phyloP scores from a whole-genome alignment of 2,329 filamentous ascomycete genomes.

The Penicillium sp. region DNA sequence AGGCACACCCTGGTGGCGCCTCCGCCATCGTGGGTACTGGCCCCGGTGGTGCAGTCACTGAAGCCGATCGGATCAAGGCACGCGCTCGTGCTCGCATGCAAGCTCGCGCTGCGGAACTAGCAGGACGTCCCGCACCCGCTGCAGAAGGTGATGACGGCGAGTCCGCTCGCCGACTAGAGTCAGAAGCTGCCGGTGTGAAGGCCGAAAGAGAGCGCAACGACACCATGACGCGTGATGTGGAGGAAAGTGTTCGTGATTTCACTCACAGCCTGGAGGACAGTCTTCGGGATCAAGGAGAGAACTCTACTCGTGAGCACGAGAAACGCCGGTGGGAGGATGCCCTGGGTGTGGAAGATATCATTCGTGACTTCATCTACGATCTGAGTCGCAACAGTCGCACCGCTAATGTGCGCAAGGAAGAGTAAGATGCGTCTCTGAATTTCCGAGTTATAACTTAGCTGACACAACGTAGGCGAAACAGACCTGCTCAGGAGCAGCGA shows the following conservation, averaged over 20 bases:
- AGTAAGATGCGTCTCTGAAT: constrained; percentile 40
- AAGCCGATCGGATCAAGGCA: constrained; percentile 91
- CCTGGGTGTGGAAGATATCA: constrained; percentile 91
- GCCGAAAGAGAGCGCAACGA: constrained; percentile 92
- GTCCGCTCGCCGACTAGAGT: constrained; percentile 80
- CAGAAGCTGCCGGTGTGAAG: constrained; percentile 76
- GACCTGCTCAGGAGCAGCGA: constrained; percentile 53
- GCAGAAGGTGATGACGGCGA: constrained; percentile 67
- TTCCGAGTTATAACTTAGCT: constrained; percentile 11
- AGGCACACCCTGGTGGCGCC: constrained; percentile 79
- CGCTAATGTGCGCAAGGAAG: constrained; percentile 64
- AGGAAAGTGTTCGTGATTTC: constrained; percentile 91
- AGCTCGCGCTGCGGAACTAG: constrained; percentile 86
- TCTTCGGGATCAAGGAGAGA: constrained; percentile 75
- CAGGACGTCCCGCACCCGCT: constrained; percentile 74
- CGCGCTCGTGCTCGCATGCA: constrained; percentile 98
- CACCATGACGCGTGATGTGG: constrained; percentile 92
- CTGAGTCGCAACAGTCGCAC: constrained; percentile 81
- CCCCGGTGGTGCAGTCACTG: constrained; percentile 83
- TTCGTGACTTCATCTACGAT: constrained; percentile 97
- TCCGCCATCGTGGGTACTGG: constrained; percentile 85
- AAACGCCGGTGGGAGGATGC: constrained; percentile 92
- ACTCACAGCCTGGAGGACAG: constrained; percentile 78
- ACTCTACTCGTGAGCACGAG: constrained; percentile 81
- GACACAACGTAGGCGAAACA: constrained; percentile 47